phyloP scores from a whole-genome alignment of 2,329 filamentous ascomycete genomes.

The Verticillium dahliae region DNA sequence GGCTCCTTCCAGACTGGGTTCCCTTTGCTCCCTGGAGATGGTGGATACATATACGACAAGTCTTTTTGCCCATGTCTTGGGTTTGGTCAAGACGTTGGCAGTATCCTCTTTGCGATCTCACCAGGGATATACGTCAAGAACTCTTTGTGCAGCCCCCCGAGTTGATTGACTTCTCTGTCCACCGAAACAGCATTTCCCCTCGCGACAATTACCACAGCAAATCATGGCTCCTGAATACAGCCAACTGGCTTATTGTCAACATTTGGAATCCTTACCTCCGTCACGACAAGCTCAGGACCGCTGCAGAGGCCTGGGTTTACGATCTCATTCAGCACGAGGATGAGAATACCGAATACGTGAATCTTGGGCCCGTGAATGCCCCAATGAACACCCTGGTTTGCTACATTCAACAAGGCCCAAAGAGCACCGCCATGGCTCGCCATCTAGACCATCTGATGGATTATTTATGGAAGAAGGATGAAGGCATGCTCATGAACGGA shows the following conservation, averaged over 20 bases:
- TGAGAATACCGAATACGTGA: conserved; percentile 80
- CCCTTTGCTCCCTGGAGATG: conserved; percentile 88
- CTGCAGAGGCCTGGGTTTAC: conserved; percentile 75
- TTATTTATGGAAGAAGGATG: conserved; percentile 83
- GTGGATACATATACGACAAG: conserved; percentile 98
- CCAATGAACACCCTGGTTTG: conserved; percentile 86
- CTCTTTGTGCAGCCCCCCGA: conserved; percentile 74
- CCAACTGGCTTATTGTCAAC: conserved; percentile 73
- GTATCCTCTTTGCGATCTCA: conserved; percentile 68
- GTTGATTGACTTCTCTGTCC: conserved; percentile 66
- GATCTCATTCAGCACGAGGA: conserved; percentile 86
- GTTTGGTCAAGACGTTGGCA: conserved; percentile 79
- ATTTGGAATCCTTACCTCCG: conserved; percentile 78
- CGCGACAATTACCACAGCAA: conserved; percentile 93
- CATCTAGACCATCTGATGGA: conserved; percentile 80
- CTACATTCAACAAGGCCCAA: conserved; percentile 77
- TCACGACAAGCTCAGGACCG: conserved; percentile 54
- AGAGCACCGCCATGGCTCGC: conserved; percentile 62
- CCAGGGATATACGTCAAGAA: conserved; percentile 68
- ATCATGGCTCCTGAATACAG: conserved; percentile 68
- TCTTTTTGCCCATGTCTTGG: conserved; percentile 90
- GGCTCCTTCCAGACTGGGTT: conserved; percentile 87
- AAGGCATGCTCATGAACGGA: conserved; percentile 91
- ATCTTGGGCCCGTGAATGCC: conserved; percentile 82
- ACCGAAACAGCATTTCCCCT: conserved; percentile 76